Base-by-base conservation (phyloP, 352 stramenopile genomes). In the Phytophthora hybrid region DNA sequence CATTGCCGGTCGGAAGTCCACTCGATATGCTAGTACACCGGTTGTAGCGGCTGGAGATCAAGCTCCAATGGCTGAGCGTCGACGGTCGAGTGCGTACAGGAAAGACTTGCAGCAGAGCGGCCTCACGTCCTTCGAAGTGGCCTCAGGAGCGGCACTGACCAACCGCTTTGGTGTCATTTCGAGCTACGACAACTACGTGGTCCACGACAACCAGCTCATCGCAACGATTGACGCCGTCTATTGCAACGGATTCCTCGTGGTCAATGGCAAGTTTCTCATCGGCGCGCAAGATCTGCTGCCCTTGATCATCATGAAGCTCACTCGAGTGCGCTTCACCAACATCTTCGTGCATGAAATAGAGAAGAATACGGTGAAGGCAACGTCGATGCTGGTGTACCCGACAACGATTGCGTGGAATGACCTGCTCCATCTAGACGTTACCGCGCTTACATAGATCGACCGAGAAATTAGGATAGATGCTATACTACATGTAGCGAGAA, bases 291-390 rank as follows among this genome's bases (percentile, higher is more conserved):
- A 53, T 26, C 46, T 53, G 7, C 46, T 53, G 46, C 46, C 46
- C 3, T 14, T 53, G 46, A 53, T 53, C 19, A 10, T 53, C 19
- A 53, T 53, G 46, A 53, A 53, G 46, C 19, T 53, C 18, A 53
- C 46, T 26, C 46, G 46, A 53, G 46, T 53, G 7, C 46, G 46
- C 46, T 53, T 53, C 46, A 53, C 46, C 46, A 53, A 53, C 46
- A 53, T 53, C 46, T 53, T 53, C 19, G n/a, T 53, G 18, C 19
- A 53, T 18, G 46, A 53, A 53, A 26, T 53, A 4, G 46, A 53
- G 3, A 53, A 53, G 46, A 53, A 26, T 19, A 7, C 46, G 2
- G n/a, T 53, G 2, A 53, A 29, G 46, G 46, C 10, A 5, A 53
- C 46, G 19, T 21, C 46, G 7, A 21, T 26, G 19, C 46, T 53